These are phyloP conservation scores for Hyaloscypha variabilis DNA, from an alignment of 495 filamentous ascomycete genomes.

Conservation along the genomic window DNA sequence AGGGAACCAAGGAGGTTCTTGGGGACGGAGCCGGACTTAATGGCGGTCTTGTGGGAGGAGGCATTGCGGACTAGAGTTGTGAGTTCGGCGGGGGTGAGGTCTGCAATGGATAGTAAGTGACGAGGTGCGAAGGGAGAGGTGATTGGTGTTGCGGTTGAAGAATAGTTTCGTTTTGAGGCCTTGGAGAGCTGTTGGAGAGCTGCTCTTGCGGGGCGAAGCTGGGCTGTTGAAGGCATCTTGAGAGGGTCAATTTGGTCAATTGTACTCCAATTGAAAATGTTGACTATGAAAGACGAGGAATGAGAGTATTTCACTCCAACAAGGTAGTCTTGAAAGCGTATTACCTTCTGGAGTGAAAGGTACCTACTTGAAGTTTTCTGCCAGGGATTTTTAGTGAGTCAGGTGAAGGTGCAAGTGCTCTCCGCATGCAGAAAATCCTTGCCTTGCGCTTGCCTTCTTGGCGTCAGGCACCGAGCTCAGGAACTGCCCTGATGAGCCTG, in stretches of 20 bases:
- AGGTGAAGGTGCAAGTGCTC: neutral
- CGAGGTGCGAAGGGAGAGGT: conserved; percentile 54
- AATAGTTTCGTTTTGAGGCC: conserved; percentile 21
- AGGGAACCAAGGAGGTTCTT: conserved; percentile 56
- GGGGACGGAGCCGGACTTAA: conserved; percentile 73
- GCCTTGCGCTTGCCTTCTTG: neutral
- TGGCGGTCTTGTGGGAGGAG: conserved; percentile 67
- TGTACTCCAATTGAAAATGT: conserved; percentile 18
- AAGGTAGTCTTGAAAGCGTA: neutral
- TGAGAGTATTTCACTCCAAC: neutral
- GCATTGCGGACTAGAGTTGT: conserved; percentile 82
- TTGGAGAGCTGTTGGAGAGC: conserved; percentile 19
- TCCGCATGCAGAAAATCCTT: conserved; percentile 5
- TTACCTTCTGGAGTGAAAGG: neutral
- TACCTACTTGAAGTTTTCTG: conserved; percentile 2
- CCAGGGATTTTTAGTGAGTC: neutral
- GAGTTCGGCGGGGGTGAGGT: conserved; percentile 80
- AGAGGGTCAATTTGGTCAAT: conserved; percentile 12
- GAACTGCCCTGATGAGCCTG: too few species aligned
- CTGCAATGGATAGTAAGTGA: conserved; percentile 88
- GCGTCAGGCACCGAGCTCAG: conserved; percentile 3
- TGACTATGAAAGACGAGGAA: conserved; percentile 3
- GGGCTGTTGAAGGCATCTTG: conserved; percentile 24
- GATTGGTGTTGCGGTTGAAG: conserved; percentile 11
- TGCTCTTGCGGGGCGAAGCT: conserved; percentile 31